Evolutionary conservation across 345 rosid genomes (phyloP).

Genomic region (Bruguiera parviflora): DNA sequence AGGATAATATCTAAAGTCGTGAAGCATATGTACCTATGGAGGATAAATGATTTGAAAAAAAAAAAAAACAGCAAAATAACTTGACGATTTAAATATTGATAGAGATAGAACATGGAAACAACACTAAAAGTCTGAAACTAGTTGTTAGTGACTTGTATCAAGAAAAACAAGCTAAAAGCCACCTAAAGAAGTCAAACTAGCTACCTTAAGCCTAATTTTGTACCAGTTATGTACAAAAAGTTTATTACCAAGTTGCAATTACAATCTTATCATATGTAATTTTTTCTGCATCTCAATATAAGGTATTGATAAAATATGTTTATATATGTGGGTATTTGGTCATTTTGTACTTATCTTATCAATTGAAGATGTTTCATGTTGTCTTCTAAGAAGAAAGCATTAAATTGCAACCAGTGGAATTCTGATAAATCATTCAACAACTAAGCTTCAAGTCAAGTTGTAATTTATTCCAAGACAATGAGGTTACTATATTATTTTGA

Average conservation of each 20-base stretch:
- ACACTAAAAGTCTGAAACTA: not conserved
- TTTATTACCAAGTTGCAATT: not conserved
- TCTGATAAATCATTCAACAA: not conserved
- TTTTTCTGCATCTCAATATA: not conserved
- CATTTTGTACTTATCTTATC: not conserved
- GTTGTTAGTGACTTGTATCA: not conserved
- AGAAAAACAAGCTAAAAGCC: not conserved
- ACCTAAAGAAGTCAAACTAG: not conserved
- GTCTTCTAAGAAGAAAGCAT: not conserved
- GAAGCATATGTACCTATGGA: too few species aligned
- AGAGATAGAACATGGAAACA: not conserved
- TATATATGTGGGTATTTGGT: too few species aligned
- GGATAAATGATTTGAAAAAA: too few species aligned
- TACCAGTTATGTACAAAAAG: not conserved
- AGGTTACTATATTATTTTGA: not conserved
- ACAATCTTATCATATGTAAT: not conserved
- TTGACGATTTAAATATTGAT: too few species aligned
- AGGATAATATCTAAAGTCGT: too few species aligned
- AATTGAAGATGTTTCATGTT: slow-evolving; percentile 1
- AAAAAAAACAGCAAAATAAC: not conserved
- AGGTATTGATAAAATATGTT: too few species aligned
- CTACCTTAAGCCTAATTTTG: not conserved
- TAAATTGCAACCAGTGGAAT: slow-evolving; percentile 1
- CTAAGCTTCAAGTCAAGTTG: slow-evolving; percentile 3
- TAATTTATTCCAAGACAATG: not conserved